Conservation (phyloP, 495 filamentous ascomycete species). For the Trichoderma asperelloides region DNA sequence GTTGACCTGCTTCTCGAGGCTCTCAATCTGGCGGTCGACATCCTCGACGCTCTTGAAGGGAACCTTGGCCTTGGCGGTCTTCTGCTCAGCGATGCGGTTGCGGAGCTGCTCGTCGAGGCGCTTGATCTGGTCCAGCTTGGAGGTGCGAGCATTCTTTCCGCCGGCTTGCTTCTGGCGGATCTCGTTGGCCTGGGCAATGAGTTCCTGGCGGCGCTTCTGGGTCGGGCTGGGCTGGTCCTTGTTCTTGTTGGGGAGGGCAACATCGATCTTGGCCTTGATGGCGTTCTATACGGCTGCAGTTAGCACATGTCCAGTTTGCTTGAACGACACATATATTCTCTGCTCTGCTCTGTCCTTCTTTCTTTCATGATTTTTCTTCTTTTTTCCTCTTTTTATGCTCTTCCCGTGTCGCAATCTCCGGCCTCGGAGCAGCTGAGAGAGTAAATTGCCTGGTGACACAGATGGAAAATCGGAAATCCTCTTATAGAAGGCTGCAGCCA, state of each 20-base stretch:
- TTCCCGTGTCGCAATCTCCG: too few relatives aligned
- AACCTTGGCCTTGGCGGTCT: slow-evolving; percentile 65
- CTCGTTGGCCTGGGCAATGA: slow-evolving; percentile 57
- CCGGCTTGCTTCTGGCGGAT: slow-evolving; percentile 76
- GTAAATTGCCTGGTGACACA: too few relatives aligned
- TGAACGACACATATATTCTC: too few relatives aligned
- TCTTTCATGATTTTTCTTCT: neutral
- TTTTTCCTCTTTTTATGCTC: neutral
- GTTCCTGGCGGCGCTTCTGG: slow-evolving; percentile 71
- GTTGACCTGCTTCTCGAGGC: slow-evolving; percentile 75
- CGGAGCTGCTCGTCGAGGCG: slow-evolving; percentile 74
- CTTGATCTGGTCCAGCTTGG: slow-evolving; percentile 78
- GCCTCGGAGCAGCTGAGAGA: too few relatives aligned
- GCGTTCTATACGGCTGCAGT: slow-evolving; percentile 49
- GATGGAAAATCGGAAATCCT: too few relatives aligned
- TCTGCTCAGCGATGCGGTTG: slow-evolving; percentile 72
- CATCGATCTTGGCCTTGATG: slow-evolving; percentile 75
- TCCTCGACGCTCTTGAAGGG: slow-evolving; percentile 81
- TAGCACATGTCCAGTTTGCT: neutral
- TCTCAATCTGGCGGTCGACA: slow-evolving; percentile 69
- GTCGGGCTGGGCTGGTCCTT: slow-evolving; percentile 66
- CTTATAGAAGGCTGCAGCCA: too few relatives aligned
- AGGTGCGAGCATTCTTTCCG: slow-evolving; percentile 68
- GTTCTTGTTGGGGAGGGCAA: slow-evolving; percentile 54
- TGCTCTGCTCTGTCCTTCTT: neutral